Base-by-base conservation (phyloP, 73 alveolate species). In the Stentor roeselii region DNA sequence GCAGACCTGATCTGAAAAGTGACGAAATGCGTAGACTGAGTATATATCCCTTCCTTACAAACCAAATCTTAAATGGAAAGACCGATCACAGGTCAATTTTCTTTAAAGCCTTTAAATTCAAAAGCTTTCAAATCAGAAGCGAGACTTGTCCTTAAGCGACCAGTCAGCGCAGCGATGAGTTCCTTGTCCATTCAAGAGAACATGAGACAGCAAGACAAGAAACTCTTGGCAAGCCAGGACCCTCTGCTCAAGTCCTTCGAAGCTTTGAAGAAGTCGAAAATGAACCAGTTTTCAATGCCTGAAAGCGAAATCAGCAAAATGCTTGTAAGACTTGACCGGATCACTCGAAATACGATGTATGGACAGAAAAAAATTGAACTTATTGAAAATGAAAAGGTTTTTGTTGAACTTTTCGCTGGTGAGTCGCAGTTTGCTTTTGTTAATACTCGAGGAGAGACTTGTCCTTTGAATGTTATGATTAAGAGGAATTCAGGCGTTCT, bases 1-100 rank as follows among this genome's bases (percentile, higher is more conserved):
- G 67, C 67, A 50, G 67, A 50, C 67, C 67, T 50, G 67, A 50
- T 50, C 67, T 50, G 67, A 50, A 50, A 50, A 50, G 67, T 50
- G 67, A 50, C 30, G 67, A 50, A 11, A 50, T 50, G 67, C 67
- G 67, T 6, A 11, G 67, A 50, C 67, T 50, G 67, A 50, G 6
- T 50, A 50, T 50, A 50, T 50, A 50, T 11, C 67, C 21, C 21
- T 50, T 50, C n/a, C n/a, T n/a, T n/a, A n/a, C n/a, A n/a, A n/a
- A n/a, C n/a, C n/a, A n/a, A n/a, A n/a, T n/a, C n/a, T n/a, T n/a
- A n/a, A n/a, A n/a, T n/a, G n/a, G n/a, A n/a, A n/a, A n/a, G n/a
- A n/a, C n/a, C n/a, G n/a, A n/a, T n/a, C n/a, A n/a, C n/a, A n/a
- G n/a, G n/a, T n/a, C n/a, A n/a, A n/a, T n/a, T n/a, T n/a, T n/a